A percentile compares a stretch with the other conserved stretches of the same genome.
These are phyloP conservation scores for Moesziomyces sp. DNA, from an alignment of 1,284 basidiomycete species.

Conservation along the genomic window DNA sequence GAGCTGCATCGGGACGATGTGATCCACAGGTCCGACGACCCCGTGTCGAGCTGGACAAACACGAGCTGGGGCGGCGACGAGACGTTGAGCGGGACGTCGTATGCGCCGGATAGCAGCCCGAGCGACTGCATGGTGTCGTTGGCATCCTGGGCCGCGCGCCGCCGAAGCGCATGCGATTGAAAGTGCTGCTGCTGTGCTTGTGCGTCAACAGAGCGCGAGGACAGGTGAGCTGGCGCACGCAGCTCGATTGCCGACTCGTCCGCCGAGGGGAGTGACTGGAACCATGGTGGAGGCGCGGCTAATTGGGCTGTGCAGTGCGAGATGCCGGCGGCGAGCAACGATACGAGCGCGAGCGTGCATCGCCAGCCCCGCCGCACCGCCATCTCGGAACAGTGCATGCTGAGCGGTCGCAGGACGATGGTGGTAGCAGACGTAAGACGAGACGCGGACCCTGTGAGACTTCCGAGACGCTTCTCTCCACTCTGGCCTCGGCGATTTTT, in stretches of 20 bases:
- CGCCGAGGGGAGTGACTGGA: background rate
- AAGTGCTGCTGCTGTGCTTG: background rate
- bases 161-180: background rate
- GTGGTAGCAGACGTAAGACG: background rate
- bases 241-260: background rate
- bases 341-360: background rate
- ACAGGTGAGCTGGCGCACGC: background rate
- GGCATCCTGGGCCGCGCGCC: slow-evolving; percentile 12
- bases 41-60: slow-evolving; percentile 53
- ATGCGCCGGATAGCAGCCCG: slow-evolving; percentile 31
- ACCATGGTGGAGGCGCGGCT: background rate
- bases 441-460: too few relatives aligned
- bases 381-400: background rate
- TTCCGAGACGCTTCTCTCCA: background rate
- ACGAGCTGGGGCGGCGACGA: slow-evolving; percentile 38
- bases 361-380: background rate
- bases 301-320: background rate
- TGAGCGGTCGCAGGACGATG: background rate
- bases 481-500: too few relatives aligned
- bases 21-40: slow-evolving; percentile 51
- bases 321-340: background rate
- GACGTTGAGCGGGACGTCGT: slow-evolving; percentile 41
- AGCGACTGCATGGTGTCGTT: slow-evolving; percentile 34
- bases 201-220: too few relatives aligned
- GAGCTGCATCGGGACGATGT: slow-evolving; percentile 31